These are phyloP conservation scores for Starmerella kuoi DNA, from an alignment of 805 yeast species.

Conservation along the genomic window DNA sequence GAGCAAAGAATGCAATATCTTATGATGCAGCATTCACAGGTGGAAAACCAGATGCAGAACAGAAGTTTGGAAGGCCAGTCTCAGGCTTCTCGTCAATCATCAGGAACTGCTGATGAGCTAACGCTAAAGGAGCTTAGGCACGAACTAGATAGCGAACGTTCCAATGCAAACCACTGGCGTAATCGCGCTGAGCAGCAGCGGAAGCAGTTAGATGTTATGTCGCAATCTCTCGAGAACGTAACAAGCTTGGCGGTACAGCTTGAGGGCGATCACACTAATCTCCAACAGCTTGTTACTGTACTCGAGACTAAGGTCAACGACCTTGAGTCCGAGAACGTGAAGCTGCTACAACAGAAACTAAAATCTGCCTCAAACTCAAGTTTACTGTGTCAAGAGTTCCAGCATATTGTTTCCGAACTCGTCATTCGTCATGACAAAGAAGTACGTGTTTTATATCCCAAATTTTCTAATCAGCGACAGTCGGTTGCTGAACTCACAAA, in stretches of 20 bases:
- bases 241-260: slow-evolving; percentile 30
- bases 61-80: not conserved
- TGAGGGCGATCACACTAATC: slow-evolving; percentile 25
- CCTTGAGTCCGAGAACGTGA: slow-evolving; percentile 21
- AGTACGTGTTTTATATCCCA: slow-evolving; percentile 19
- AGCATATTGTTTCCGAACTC: slow-evolving; percentile 26
- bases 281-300: slow-evolving; percentile 14
- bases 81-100: too few species aligned
- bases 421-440: slow-evolving; percentile 24
- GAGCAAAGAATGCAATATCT: slow-evolving; percentile 18
- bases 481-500: not conserved
- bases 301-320: slow-evolving; percentile 24
- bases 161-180: slow-evolving; percentile 23
- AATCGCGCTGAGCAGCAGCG: slow-evolving; percentile 26
- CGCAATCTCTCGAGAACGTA: slow-evolving; percentile 28
- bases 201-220: slow-evolving; percentile 26
- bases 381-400: slow-evolving; percentile 28
- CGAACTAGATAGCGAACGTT: slow-evolving; percentile 16
- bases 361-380: slow-evolving; percentile 20
- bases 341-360: slow-evolving; percentile 12
- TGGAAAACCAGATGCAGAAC: not conserved
- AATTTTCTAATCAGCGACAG: slow-evolving; percentile 1
- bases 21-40: not conserved
- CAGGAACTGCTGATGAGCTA: not conserved
- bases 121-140: slow-evolving; percentile 3